Evolutionary conservation across 2,329 filamentous ascomycete species (phyloP), one percentile per base, ranked within the genome.

Genomic region (Colletotrichum spinosum): DNA sequence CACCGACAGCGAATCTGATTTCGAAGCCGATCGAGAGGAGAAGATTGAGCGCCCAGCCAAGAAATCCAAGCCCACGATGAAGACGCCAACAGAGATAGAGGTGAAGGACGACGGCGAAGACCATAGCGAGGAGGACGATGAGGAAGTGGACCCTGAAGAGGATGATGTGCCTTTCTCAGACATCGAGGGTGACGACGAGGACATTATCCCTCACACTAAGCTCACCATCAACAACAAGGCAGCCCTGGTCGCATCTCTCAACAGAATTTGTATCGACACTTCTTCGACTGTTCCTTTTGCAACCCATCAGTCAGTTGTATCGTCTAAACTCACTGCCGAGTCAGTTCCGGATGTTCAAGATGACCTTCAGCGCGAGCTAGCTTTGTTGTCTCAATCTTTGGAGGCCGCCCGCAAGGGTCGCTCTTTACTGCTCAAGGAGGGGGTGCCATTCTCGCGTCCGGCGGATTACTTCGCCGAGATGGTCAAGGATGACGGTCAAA

Each of bases 401-500:
- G 89, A 92, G 41, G 93, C 93, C 1, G 93, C 91, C 4, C 87
- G 90, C 69, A 81, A 88, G 66, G 96, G 88, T 2, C 91, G 95
- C 60, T 78, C 82, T n/a, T 82, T 90, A 67, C 85, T 99, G 33
- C 91, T 92, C 75, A 90, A 91, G 69, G 95, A 97, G 78, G 91
- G 91, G 8, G 86, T 95, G 1, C 88, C 92, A 7, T 99, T 99
- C 80, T 91, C 93, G 35, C 88, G 96, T 9, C 96, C 96, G 4
- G 90, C 88, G 60, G 96, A 99, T 81, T 99, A 97, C 82, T 99
- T 99, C 73, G 96, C 96, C 49, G 96, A 99, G 84, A 99, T 98
- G 94, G 90, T 97, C 74, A 98, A 98, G 88, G 93, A 91, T 74
- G 96, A 99, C 76, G 95, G 97, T 73, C 96, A 97, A 79, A 99